Conservation (phyloP, 2,329 filamentous ascomycete genomes). For the Fusarium dimerum region DNA sequence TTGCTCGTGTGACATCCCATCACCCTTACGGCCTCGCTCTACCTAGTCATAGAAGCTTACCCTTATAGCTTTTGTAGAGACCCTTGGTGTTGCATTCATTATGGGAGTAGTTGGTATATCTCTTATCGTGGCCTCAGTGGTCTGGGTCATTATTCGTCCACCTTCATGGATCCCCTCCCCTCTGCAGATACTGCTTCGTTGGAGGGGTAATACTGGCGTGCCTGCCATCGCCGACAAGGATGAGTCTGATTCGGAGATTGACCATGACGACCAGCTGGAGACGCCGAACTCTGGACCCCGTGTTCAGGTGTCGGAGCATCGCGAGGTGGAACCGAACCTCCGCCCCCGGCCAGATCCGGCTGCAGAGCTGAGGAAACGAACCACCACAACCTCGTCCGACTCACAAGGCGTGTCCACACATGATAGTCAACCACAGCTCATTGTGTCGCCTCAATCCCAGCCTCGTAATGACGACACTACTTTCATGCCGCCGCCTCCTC, state of each 20-base stretch:
- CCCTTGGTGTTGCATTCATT: conserved; percentile 7
- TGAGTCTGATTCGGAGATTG: conserved; percentile 6
- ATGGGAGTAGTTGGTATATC: conserved; percentile 63
- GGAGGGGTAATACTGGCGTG: conserved; percentile 16
- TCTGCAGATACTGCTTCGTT: conserved; percentile 27
- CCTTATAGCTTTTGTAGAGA: background rate
- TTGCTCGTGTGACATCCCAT: background rate
- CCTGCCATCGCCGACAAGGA: conserved; percentile 9
- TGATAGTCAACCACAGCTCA: background rate
- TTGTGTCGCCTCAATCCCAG: background rate
- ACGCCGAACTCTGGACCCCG: conserved; percentile 12
- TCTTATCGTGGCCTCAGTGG: conserved; percentile 61
- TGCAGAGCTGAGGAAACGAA: conserved; percentile 15
- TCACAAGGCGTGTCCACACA: background rate
- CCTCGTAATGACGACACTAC: conserved; percentile 29
- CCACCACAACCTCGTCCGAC: conserved; percentile 17
- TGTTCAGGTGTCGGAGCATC: conserved; percentile 25
- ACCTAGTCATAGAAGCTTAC: background rate
- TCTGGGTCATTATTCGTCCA: conserved; percentile 57
- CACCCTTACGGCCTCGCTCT: background rate
- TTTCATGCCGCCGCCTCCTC: conserved; percentile 42
- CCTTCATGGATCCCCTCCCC: conserved; percentile 46
- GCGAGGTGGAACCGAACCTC: conserved; percentile 25
- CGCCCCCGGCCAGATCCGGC: conserved; percentile 27
- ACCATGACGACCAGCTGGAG: background rate